A percentile compares a stretch with the other conserved stretches of the same genome.
Conservation (phyloP, 148 eudicot species). For the Diospyros lotus region DNA sequence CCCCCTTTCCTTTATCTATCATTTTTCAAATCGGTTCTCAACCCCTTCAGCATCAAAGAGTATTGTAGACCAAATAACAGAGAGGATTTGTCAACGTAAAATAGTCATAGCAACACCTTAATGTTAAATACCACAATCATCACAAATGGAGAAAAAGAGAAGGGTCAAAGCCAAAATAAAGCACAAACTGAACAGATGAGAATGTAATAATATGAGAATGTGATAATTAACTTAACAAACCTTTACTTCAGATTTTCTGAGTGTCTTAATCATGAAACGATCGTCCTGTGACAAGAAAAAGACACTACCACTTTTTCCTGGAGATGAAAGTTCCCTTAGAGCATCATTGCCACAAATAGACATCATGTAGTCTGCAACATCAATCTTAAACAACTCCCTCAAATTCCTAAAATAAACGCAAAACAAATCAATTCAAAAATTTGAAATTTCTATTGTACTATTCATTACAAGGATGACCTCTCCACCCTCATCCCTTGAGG, state of each 20-base stretch:
- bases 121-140: neutral
- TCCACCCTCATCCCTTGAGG: no score
- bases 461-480: neutral
- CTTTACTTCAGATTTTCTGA: slow-evolving; percentile 93
- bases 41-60: neutral
- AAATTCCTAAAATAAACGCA: slow-evolving; percentile 49
- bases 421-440: neutral
- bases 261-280: slow-evolving; percentile 97
- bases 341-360: slow-evolving; percentile 98
- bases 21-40: neutral
- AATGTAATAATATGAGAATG: neutral
- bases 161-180: neutral
- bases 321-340: slow-evolving; percentile 91
- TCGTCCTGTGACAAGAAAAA: slow-evolving; percentile 98
- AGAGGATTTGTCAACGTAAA: neutral
- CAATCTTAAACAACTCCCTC: slow-evolving; percentile 96
- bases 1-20: neutral
- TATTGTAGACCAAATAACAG: neutral
- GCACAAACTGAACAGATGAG: slow-evolving; percentile 8
- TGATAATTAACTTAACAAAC: slow-evolving; percentile 25
- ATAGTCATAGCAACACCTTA: neutral
- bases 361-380: slow-evolving; percentile 98
- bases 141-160: neutral
- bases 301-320: slow-evolving; percentile 97
- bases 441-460: slow-evolving; percentile 2